A percentile compares a stretch with the other conserved stretches of the same genome.
Conservation (phyloP, 192 early-diverging fungal genomes). For the Obelidium mucronatum region DNA sequence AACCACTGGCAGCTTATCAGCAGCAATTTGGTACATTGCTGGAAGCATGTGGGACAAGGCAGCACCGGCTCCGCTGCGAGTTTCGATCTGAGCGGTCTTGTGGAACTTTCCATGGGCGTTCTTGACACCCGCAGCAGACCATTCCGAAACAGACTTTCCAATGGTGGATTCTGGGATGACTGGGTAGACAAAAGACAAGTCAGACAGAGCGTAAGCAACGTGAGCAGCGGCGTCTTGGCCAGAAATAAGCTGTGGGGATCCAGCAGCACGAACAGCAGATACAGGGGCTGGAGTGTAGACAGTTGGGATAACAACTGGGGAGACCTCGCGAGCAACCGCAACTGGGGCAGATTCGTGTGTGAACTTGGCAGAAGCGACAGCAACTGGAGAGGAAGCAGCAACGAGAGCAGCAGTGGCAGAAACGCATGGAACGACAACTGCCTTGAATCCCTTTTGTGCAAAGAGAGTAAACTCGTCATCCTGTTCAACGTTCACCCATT, state of each 20-base stretch:
- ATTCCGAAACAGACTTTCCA: slow-evolving; percentile 70
- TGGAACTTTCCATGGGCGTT: slow-evolving; percentile 74
- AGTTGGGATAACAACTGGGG: neutral
- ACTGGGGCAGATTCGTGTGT: neutral
- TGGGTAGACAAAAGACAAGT: slow-evolving; percentile 86
- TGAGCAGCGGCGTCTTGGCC: slow-evolving; percentile 76
- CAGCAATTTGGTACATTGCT: slow-evolving; percentile 76
- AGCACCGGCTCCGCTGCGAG: slow-evolving; percentile 78
- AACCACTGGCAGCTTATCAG: slow-evolving; percentile 68
- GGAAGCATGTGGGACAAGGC: slow-evolving; percentile 85
- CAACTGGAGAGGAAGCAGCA: neutral
- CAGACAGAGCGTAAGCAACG: slow-evolving; percentile 80
- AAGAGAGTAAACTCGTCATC: slow-evolving; percentile 51
- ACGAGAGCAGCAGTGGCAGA: slow-evolving; percentile 33
- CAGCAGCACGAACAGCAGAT: neutral
- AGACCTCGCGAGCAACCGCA: too few relatives aligned
- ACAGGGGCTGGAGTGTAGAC: neutral
- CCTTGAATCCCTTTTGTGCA: slow-evolving; percentile 69
- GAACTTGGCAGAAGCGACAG: neutral
- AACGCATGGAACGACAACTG: slow-evolving; percentile 76
- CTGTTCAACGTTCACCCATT: neutral
- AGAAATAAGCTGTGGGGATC: slow-evolving; percentile 42
- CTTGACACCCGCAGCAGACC: slow-evolving; percentile 66
- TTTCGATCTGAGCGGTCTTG: slow-evolving; percentile 79
- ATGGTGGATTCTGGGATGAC: slow-evolving; percentile 63